phyloP scores from a whole-genome alignment of 495 filamentous ascomycete species.

The Amniculicola lignicola region DNA sequence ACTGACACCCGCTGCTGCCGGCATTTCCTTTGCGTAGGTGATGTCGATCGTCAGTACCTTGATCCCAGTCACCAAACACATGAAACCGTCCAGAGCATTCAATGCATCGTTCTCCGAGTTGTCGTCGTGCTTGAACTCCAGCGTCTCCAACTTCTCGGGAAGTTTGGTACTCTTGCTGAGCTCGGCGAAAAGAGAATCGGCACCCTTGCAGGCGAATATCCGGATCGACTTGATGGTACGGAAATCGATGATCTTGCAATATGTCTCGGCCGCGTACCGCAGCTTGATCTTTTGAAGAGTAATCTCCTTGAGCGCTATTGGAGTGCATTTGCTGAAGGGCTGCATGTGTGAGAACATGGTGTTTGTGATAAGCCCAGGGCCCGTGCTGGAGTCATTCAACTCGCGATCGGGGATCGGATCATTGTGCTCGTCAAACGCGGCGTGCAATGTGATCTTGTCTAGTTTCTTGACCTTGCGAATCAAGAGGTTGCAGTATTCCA shows the following conservation, averaged over 20 bases:
- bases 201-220: conserved; percentile 38
- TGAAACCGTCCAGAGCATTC: conserved; percentile 41
- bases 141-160: conserved; percentile 37
- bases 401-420: conserved; percentile 34
- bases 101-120: conserved; percentile 42
- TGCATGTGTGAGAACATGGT: conserved; percentile 41
- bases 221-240: conserved; percentile 32
- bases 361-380: conserved; percentile 38
- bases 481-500: conserved; percentile 36
- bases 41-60: conserved; percentile 39
- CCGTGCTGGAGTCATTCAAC: conserved; percentile 41
- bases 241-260: conserved; percentile 43
- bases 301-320: conserved; percentile 35
- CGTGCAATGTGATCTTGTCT: conserved; percentile 41
- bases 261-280: conserved; percentile 40
- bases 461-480: conserved; percentile 35
- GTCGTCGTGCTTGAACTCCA: conserved; percentile 43
- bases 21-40: conserved; percentile 34
- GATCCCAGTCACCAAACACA: conserved; percentile 42
- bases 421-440: conserved; percentile 36
- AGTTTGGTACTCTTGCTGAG: conserved; percentile 39
- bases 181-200: conserved; percentile 41
- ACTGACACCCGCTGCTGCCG: conserved; percentile 37
- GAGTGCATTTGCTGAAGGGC: conserved; percentile 43
- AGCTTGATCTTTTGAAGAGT: conserved; percentile 39